Base-by-base conservation (phyloP, 2,329 filamentous ascomycete species). In the Hymenotorrendiella dingleyae region DNA sequence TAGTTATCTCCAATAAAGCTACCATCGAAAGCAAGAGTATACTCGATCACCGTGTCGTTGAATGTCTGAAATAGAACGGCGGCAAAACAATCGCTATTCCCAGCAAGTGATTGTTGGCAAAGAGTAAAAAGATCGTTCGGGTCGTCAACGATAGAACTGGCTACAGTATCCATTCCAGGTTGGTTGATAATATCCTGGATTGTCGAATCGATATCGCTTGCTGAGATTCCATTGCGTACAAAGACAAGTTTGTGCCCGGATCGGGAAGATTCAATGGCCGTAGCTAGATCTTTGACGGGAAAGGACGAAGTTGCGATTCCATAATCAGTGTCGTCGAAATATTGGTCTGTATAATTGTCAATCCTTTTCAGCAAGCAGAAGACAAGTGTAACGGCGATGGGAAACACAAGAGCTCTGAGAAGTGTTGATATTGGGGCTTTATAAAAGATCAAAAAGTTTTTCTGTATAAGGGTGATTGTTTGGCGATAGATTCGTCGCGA, bases 371-470 rank as follows among this genome's bases (percentile, higher is more conserved):
- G 41, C n/a, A 44, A 41, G 33, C 45, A 48, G 24, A 58, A 49
- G 12, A 56, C 40, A 19, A 56, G 29, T n/a, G 53, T 47, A 11
- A 54, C 45, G 9, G 36, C 47, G 20, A 58, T 42, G 10, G 55
- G 55, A 32, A 58, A 53, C 3, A 56, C 12, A 3, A 56, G 39
- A 24, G 51, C 52, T 30, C 55, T 41, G 8, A 51, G 20, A n/a
- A 48, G 20, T 4, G 50, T 53, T 8, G 50, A 40, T 12, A 54
- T 48, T 6, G 51, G 51, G 2, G 51, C 39, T 43, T 50, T 53
- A 35, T 49, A 50, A 38, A 55, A 55, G 11, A 56, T 42, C 29
- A 58, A 52, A 17, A 54, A 46, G 28, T 58, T 56, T 47, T 56
- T 58, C 29, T 56, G 36, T 24, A 42, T 44, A n/a, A 58, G 47